Evolutionary conservation across 208 protist genomes (phyloP).

Genomic region (Trichomonas gallinae): DNA sequence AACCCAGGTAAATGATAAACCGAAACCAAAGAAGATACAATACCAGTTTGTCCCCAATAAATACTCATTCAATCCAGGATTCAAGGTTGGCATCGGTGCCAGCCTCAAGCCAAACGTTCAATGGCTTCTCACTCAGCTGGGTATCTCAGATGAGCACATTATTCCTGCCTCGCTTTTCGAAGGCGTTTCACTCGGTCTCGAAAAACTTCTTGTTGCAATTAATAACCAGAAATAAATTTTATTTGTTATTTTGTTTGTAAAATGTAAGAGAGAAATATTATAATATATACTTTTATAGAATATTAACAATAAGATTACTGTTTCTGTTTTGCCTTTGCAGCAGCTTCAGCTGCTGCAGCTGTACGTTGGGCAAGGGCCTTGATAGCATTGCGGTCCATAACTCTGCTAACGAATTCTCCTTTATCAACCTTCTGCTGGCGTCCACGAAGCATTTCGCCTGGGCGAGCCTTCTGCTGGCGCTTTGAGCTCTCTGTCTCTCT

Average conservation of each 20-base stretch:
- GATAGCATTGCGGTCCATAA: neutral
- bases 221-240: neutral
- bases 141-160: slow-evolving; percentile 1
- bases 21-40: neutral
- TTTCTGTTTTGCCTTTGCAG: neutral
- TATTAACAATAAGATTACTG: too few relatives aligned
- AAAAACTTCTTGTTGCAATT: neutral
- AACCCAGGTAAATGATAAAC: neutral
- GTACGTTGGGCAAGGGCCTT: neutral
- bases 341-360: neutral
- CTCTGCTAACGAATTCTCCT: neutral
- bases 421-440: neutral
- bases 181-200: neutral
- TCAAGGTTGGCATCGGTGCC: slow-evolving; percentile 1
- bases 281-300: neutral
- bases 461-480: too few relatives aligned
- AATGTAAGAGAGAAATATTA: neutral
- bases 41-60: neutral
- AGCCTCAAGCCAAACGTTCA: neutral
- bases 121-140: neutral
- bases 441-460: too few relatives aligned
- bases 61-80: neutral
- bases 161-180: neutral
- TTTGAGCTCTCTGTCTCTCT: neutral
- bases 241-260: neutral